Conservation (phyloP, 768 basidiomycete genomes). For the Lentinula aciculospora region DNA sequence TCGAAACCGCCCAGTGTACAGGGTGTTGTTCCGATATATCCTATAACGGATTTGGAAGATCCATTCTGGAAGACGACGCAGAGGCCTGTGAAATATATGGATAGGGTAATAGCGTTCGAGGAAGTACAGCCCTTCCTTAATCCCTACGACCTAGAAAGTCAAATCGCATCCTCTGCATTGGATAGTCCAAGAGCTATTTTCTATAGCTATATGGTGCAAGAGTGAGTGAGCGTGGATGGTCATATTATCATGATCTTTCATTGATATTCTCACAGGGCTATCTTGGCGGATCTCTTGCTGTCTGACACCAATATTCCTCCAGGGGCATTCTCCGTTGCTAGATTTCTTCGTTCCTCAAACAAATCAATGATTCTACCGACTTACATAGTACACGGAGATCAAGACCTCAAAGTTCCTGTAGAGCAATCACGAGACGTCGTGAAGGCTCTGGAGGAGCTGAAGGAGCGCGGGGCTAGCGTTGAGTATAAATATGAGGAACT, state of each 20-base stretch:
- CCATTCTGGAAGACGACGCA: conserved; percentile 32
- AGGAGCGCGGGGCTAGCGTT: conserved; percentile 9
- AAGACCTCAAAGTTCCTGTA: conserved; percentile 28
- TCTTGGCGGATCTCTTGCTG: conserved; percentile 23
- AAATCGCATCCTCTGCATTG: conserved; percentile 17
- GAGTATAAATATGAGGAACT: conserved; percentile 26
- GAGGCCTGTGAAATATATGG: conserved; percentile 26
- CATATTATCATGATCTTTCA: too few species aligned
- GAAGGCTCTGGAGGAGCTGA: conserved; percentile 18
- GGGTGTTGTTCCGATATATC: conserved; percentile 30
- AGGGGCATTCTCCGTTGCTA: conserved; percentile 23
- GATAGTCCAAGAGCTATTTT: conserved; percentile 25
- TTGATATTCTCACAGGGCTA: conserved; percentile 16
- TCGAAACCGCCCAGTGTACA: conserved; percentile 20
- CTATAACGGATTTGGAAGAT: conserved; percentile 30
- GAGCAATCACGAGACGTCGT: conserved; percentile 28
- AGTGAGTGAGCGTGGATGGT: conserved; percentile 19
- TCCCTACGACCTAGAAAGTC: conserved; percentile 16
- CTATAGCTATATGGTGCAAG: conserved; percentile 35
- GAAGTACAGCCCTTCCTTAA: conserved; percentile 27
- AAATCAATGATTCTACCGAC: conserved; percentile 22
- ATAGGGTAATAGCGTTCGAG: conserved; percentile 21
- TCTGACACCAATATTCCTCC: conserved; percentile 25
- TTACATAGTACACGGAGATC: conserved; percentile 30
- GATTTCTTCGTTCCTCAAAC: conserved; percentile 10